Base-by-base conservation (phyloP, 768 basidiomycete genomes). In the Harrya chromipes region DNA sequence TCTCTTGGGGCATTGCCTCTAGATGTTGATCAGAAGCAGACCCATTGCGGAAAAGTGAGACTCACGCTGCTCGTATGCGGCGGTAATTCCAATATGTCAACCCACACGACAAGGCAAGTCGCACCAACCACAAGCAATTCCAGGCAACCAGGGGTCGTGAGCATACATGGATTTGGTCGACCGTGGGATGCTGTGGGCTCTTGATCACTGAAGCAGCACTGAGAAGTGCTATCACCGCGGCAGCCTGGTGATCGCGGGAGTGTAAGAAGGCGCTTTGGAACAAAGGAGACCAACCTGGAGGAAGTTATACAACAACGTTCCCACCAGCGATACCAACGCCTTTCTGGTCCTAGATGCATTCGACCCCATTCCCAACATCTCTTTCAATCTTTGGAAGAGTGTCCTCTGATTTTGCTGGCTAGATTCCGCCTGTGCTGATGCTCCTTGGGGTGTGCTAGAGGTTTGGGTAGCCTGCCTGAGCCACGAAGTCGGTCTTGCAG, bases 71-170 rank as follows among this genome's bases (percentile, higher is more conserved):
- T 65, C 58, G 76, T 61, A 55, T 53, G 33, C 64, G 62, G 20
- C 58, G 40, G 21, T 74, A 87, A 36, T 77, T 76, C 85, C 85
- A 87, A 52, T 75, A 75, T 2, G 79, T 71, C 44, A 86, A 58
- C 23, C 60, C 56, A 33, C 74, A 70, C 9, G 80, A 78, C 31
- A 85, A 57, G 11, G 72, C 61, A 2, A 78, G 77, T 44, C 83
- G 73, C 17, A 74, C 69, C 21, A 83, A 63, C 86, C 86, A 88
- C 5, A 88, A 68, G 31, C 74, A 72, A 44, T 83, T 77, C 86
- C 85, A 88, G 2, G 73, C 68, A 6, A 87, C 86, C 21, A 88
- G 64, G 8, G 86, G 85, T 16, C 80, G 75, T 38, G 73, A 73
- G 55, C 86, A 88, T 0, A 83, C 82, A 21, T 68, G 57, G 74